Evolutionary conservation across 2,329 filamentous ascomycete species (phyloP).

Genomic region (Nigrospora sphaerica): DNA sequence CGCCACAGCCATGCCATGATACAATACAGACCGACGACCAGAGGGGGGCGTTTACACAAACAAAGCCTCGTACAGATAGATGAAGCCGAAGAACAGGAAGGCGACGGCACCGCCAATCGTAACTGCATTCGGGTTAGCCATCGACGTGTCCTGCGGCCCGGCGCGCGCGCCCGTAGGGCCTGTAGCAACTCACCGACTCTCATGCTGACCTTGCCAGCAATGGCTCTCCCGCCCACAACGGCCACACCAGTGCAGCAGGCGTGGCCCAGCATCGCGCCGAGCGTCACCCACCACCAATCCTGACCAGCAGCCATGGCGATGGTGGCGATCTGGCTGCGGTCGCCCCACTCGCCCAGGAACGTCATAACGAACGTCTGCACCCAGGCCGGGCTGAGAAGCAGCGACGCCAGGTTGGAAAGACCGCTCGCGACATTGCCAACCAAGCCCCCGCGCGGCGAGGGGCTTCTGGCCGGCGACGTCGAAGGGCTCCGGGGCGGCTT

Average conservation of each 20-base stretch:
- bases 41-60: slow-evolving; percentile 32
- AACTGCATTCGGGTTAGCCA: slow-evolving; percentile 43
- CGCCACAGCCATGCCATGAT: no score
- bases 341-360: slow-evolving; percentile 96
- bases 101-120: slow-evolving; percentile 86
- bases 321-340: slow-evolving; percentile 94
- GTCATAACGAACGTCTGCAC: slow-evolving; percentile 99
- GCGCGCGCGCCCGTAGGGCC: not conserved
- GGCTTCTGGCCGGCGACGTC: slow-evolving; percentile 60
- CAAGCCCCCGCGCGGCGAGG: slow-evolving; percentile 35
- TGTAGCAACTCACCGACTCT: slow-evolving; percentile 73
- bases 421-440: slow-evolving; percentile 34
- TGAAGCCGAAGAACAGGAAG: slow-evolving; percentile 84
- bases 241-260: slow-evolving; percentile 84
- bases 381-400: slow-evolving; percentile 92
- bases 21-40: no score
- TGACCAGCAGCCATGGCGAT: slow-evolving; percentile 98
- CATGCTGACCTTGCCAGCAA: slow-evolving; percentile 90
- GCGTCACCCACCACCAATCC: slow-evolving; percentile 98
- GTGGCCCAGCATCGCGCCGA: slow-evolving; percentile 81
- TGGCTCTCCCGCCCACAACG: slow-evolving; percentile 84
- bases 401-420: slow-evolving; percentile 76
- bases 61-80: slow-evolving; percentile 81
- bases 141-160: no score
- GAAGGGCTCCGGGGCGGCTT: slow-evolving; percentile 76